Base-by-base conservation (phyloP, 768 basidiomycete genomes). In the Serendipita sp. region DNA sequence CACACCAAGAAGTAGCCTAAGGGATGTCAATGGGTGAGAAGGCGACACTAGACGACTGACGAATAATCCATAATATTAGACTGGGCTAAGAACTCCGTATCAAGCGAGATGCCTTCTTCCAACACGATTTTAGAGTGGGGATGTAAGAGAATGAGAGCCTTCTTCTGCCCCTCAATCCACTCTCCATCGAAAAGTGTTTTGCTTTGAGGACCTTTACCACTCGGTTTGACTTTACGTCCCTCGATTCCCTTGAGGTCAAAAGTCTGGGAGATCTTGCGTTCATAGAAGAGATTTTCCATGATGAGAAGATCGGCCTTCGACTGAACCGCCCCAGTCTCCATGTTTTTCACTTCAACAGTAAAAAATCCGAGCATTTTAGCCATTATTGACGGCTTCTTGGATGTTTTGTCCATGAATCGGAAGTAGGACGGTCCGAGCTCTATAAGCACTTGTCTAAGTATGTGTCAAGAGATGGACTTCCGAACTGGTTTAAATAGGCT, bases 51-150 rank as follows among this genome's bases (percentile, higher is more conserved):
- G 66, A 64, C 44, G 16, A 76, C 84, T 66, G 69, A 86, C 83
- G 87, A 88, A 68, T 90, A 92, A 70, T 92, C 89, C 86, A 91
- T 90, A 68, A 91, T 88, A 66, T 88, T 87, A 68, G 84, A 86
- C 68, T 74, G 79, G 0, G 85, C 77, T 34, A 92, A 75, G 70
- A 86, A 92, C 1, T 86, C 87, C 3, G 85, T 83, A 69, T 91
- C 89, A 48, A 75, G 79, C 67, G 74, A 78, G 67, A 91, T 76
- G 2, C 87, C 87, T 66, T 87, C 84, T 33, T 77, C 77, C 0
- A 92, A 75, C 27, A 88, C 78, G n/a, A 78, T 73, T 69, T 87
- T 88, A 3, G 87, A 87, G 69, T 89, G 80, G 0, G 87, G 86
- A 36, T 80, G 81, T 31, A 91, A 78, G 3, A 90, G 73, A 53